Conservation (phyloP, 2,329 filamentous ascomycete genomes). For the Madurella fahalii region DNA sequence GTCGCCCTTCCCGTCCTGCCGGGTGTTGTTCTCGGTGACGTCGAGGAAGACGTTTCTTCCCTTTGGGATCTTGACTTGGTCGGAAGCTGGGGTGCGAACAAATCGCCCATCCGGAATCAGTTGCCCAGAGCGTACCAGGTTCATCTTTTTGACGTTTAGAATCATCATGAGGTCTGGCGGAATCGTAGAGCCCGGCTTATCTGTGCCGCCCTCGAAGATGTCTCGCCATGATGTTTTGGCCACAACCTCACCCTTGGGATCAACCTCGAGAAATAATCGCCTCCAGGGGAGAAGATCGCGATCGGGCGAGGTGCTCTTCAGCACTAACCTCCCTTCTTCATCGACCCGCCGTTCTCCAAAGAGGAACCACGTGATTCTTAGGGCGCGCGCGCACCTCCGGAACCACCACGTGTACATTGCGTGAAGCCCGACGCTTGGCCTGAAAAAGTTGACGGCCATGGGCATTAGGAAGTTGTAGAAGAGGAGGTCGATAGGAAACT, state of each 20-base stretch:
- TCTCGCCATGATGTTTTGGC: conserved; percentile 59
- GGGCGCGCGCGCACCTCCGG: conserved; percentile 70
- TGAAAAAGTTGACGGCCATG: conserved; percentile 75
- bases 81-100: conserved; percentile 88
- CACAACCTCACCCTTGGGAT: conserved; percentile 39
- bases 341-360: conserved; percentile 79
- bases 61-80: conserved; percentile 91
- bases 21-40: conserved; percentile 63
- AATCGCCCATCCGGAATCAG: conserved; percentile 72
- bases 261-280: conserved; percentile 45
- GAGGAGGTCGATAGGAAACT: conserved; percentile 89
- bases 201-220: conserved; percentile 47
- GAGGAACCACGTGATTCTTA: conserved; percentile 87
- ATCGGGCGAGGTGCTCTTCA: conserved; percentile 35
- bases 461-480: conserved; percentile 98
- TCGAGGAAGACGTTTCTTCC: conserved; percentile 75
- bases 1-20: conserved; percentile 60
- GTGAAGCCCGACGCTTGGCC: conserved; percentile 79
- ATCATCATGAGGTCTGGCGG: conserved; percentile 34
- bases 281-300: conserved; percentile 37
- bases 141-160: conserved; percentile 39
- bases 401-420: conserved; percentile 96
- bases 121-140: conserved; percentile 46
- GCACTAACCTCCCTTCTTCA: conserved; percentile 69
- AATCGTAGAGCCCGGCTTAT: conserved; percentile 38